Evolutionary conservation across 108 stramenopile genomes (phyloP).

Genomic region (Nannochloropsis gaditana): DNA sequence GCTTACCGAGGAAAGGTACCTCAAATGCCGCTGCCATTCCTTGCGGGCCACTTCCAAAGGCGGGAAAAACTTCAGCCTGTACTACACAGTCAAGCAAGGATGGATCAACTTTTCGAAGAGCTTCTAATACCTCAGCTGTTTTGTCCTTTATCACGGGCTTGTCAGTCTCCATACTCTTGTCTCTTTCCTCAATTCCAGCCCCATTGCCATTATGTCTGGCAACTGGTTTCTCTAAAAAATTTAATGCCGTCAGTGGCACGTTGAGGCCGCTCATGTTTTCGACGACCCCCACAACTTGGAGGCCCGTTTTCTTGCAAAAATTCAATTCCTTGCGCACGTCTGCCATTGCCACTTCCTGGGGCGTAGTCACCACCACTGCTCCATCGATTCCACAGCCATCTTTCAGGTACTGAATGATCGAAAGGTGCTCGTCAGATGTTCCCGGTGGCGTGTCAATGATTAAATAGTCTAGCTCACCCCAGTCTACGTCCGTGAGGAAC

Average conservation of each 20-base stretch:
- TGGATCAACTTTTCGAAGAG: neutral
- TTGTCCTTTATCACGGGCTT: constrained; percentile 24
- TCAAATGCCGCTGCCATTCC: constrained; percentile 79
- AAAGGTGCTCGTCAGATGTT: constrained; percentile 98
- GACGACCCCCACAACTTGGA: constrained; percentile 87
- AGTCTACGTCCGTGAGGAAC: constrained; percentile 81
- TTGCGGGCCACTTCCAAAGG: constrained; percentile 64
- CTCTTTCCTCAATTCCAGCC: neutral
- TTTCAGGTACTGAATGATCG: constrained; percentile 91
- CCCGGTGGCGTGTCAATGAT: constrained; percentile 98
- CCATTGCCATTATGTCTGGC: neutral
- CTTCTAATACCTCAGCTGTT: constrained; percentile 14
- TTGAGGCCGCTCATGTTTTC: constrained; percentile 88
- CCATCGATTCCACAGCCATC: constrained; percentile 58
- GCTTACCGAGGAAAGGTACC: constrained; percentile 77
- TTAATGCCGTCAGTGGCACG: constrained; percentile 22
- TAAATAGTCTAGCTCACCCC: constrained; percentile 80
- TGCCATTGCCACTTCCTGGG: constrained; percentile 80
- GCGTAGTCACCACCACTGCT: constrained; percentile 94
- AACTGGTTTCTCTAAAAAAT: neutral
- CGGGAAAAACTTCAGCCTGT: constrained; percentile 67
- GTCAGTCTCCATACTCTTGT: neutral
- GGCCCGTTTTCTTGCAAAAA: constrained; percentile 91
- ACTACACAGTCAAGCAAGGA: constrained; percentile 38
- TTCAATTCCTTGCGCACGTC: constrained; percentile 98